These are phyloP conservation scores for Scenedesmus sp. DNA, from an alignment of 163 green algal species.

Conservation along the genomic window DNA sequence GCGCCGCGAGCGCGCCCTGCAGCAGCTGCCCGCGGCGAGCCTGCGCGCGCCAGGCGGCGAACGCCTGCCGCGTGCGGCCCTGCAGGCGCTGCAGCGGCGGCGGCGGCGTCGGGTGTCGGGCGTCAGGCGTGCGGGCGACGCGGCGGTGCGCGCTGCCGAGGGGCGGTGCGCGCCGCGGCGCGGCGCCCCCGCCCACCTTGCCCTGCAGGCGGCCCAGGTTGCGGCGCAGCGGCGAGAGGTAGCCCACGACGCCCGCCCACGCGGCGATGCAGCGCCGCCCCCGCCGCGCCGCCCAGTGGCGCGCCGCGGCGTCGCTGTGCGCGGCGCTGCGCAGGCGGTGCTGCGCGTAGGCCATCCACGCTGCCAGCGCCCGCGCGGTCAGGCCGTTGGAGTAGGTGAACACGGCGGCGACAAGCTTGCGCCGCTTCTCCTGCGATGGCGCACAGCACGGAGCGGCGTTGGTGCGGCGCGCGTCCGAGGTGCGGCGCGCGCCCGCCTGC, in stretches of 20 bases:
- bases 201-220: background rate
- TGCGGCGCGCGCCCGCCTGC: too few relatives aligned
- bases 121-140: too few relatives aligned
- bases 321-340: background rate
- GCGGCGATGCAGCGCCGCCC: background rate
- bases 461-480: too few relatives aligned
- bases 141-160: too few relatives aligned
- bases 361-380: background rate
- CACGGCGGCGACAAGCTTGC: constrained; percentile 29
- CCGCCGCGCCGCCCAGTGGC: background rate
- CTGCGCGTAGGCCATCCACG: background rate
- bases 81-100: constrained; percentile 7
- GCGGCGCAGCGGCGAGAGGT: constrained; percentile 26
- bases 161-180: too few relatives aligned
- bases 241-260: constrained; percentile 6
- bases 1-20: constrained; percentile 14
- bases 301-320: background rate
- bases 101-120: too few relatives aligned
- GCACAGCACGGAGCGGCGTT: background rate
- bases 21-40: constrained; percentile 8
- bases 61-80: constrained; percentile 1
- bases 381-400: background rate
- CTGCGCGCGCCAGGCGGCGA: constrained; percentile 16
- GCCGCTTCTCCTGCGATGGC: constrained; percentile 25
- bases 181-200: constrained; percentile 7